phyloP scores from a whole-genome alignment of 495 filamentous ascomycete species.

The Daldinia loculata region DNA sequence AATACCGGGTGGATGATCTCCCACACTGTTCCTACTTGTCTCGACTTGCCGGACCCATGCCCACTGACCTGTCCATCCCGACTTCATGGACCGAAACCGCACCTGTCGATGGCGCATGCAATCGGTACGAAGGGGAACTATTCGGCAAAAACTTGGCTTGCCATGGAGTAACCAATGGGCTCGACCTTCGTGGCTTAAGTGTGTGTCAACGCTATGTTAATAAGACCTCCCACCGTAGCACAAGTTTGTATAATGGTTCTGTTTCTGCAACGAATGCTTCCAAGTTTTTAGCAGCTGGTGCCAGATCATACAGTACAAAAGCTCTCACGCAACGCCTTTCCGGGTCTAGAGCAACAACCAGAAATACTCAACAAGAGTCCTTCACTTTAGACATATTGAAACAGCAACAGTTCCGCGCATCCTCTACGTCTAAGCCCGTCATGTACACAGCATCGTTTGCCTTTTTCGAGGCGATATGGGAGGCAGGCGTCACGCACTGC shows the following conservation, averaged over 20 bases:
- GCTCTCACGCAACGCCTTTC: not conserved
- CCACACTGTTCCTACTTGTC: constrained; percentile 8
- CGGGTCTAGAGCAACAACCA: constrained; percentile 6
- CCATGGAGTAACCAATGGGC: constrained; percentile 20
- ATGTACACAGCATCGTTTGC: constrained; percentile 69
- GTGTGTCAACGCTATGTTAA: not conserved
- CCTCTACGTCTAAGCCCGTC: constrained; percentile 31
- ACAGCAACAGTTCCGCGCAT: constrained; percentile 4
- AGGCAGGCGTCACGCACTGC: constrained; percentile 86
- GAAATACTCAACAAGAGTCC: constrained; percentile 3
- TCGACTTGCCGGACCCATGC: constrained; percentile 19
- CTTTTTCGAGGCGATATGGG: constrained; percentile 96
- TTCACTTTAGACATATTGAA: constrained; percentile 6
- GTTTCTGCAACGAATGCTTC: not conserved
- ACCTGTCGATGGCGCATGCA: constrained; percentile 17
- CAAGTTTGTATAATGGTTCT: constrained; percentile 12
- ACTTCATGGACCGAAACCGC: constrained; percentile 34
- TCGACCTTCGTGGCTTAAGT: constrained; percentile 3
- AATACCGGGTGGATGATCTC: constrained; percentile 31
- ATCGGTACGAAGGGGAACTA: constrained; percentile 27
- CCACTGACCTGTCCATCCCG: constrained; percentile 3
- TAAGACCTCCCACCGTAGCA: constrained; percentile 3
- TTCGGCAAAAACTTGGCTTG: constrained; percentile 29
- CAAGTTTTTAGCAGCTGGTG: not conserved
- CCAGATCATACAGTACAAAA: constrained; percentile 21